Base-by-base conservation (phyloP, 2,329 filamentous ascomycete species). In the Hypoxylon sp. region DNA sequence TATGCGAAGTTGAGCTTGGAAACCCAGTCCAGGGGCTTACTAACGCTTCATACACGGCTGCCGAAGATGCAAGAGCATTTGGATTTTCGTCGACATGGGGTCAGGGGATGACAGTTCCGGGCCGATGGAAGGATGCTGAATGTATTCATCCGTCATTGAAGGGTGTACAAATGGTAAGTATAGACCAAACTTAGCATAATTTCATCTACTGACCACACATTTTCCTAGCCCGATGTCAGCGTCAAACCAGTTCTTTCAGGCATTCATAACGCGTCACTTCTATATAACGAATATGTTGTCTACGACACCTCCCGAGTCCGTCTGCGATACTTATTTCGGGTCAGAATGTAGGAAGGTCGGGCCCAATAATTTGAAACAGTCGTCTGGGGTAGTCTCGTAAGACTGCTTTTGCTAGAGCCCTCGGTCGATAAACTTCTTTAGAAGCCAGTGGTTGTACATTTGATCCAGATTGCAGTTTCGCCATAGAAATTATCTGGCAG, bases 1-100 rank as follows among this genome's bases (percentile, higher is more conserved):
- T 97, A 1, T 97, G 94, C 74, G 94, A 97, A 75, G 93, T 92
- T 3, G 91, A 94, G 80, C 85, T 97, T 2, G 94, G 94, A 5
- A 80, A 90, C 35, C 93, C 93, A 0, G 90, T 95, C 82, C 86
- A 91, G 65, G 84, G 90, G 73, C 84, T 94, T 2, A 83, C 80
- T 0, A 0, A 82, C 11, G 79, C 88, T 1, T 87, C 87, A 19
- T 93, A 88, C 75, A 80, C 82, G 6, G 94, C 94, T 0, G 91
- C 86, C 0, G 84, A 89, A 4, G 83, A 86, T 42, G 92, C 91
- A 0, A 88, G 88, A 68, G 78, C 81, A 2, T 80, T 85, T 1
- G 89, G 90, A 14, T 85, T 88, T 76, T 80, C 88, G 44, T 89
- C 91, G 2, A 97, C 93, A 0, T 90, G 88, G 81, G 93, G 93